These are phyloP conservation scores for Ampelocalamus luodianensis DNA, from an alignment of 176 grass and related monocot genomes.

Conservation along the genomic window DNA sequence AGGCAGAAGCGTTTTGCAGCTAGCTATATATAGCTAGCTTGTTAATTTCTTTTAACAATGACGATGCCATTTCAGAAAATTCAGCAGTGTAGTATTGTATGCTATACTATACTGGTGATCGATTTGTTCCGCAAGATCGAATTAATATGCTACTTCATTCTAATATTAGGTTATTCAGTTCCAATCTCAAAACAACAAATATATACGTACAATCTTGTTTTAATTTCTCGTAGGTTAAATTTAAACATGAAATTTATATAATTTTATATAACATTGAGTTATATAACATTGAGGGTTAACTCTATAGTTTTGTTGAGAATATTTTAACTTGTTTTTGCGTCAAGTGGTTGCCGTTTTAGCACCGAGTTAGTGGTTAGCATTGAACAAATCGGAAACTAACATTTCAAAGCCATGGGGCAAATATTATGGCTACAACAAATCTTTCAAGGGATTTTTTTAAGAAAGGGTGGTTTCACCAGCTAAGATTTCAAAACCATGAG, in stretches of 20 bases:
- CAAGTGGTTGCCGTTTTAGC: neutral
- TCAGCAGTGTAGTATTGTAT: neutral
- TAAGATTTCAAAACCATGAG: too few species aligned
- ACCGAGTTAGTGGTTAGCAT: neutral
- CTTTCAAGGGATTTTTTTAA: too few species aligned
- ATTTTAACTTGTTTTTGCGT: neutral
- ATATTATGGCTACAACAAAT: too few species aligned
- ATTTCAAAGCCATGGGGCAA: too few species aligned
- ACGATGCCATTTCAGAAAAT: neutral
- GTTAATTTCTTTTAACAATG: neutral
- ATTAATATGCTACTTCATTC: neutral
- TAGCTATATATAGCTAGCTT: neutral
- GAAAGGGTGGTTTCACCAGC: too few species aligned
- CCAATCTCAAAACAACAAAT: neutral
- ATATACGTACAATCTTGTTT: neutral
- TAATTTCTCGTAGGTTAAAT: neutral
- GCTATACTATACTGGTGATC: too few species aligned
- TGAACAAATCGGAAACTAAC: too few species aligned
- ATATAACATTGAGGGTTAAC: neutral
- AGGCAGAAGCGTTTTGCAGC: neutral
- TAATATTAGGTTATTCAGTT: neutral
- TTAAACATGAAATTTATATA: neutral
- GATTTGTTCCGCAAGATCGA: neutral
- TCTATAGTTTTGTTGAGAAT: neutral
- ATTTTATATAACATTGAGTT: neutral